Conservation (phyloP, 2,329 filamentous ascomycete species). For the Aureobasidium sp. region DNA sequence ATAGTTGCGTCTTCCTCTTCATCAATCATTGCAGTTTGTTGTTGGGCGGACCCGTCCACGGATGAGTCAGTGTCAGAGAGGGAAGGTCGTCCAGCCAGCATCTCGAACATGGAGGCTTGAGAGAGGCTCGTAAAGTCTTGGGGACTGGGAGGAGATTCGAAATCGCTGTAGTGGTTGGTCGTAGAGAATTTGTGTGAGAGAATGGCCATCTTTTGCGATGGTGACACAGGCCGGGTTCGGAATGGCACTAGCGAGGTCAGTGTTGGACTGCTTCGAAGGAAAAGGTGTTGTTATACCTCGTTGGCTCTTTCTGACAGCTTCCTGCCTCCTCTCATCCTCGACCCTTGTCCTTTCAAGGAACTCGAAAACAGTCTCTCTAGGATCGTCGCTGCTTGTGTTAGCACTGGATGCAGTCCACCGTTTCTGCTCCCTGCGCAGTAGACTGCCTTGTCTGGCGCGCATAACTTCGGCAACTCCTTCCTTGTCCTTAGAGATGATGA, state of each 20-base stretch:
- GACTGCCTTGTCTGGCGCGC: slow-evolving; percentile 32
- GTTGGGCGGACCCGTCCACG: neutral
- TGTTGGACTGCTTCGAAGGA: neutral
- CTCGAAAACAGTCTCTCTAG: slow-evolving; percentile 25
- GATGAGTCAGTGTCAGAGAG: slow-evolving; percentile 7
- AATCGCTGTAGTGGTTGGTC: slow-evolving; percentile 20
- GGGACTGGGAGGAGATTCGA: slow-evolving; percentile 22
- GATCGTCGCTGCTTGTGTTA: slow-evolving; percentile 14
- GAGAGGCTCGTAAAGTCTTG: slow-evolving; percentile 7
- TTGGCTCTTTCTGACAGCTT: slow-evolving; percentile 19
- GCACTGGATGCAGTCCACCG: slow-evolving; percentile 11
- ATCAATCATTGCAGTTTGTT: neutral
- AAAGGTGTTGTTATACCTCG: slow-evolving; percentile 19
- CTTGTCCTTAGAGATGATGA: slow-evolving; percentile 33
- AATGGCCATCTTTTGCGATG: slow-evolving; percentile 30
- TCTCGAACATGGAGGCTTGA: slow-evolving; percentile 9
- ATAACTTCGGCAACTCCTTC: slow-evolving; percentile 35
- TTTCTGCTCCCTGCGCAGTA: slow-evolving; percentile 21
- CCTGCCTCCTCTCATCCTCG: slow-evolving; percentile 20
- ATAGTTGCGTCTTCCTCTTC: neutral
- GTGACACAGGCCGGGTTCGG: slow-evolving; percentile 24
- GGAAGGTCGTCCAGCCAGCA: neutral
- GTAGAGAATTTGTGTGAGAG: slow-evolving; percentile 29
- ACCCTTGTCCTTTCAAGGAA: slow-evolving; percentile 22
- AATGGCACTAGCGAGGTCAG: slow-evolving; percentile 17